Evolutionary conservation across 2,329 filamentous ascomycete species (phyloP).

Genomic region (Endocalyx cinctus): DNA sequence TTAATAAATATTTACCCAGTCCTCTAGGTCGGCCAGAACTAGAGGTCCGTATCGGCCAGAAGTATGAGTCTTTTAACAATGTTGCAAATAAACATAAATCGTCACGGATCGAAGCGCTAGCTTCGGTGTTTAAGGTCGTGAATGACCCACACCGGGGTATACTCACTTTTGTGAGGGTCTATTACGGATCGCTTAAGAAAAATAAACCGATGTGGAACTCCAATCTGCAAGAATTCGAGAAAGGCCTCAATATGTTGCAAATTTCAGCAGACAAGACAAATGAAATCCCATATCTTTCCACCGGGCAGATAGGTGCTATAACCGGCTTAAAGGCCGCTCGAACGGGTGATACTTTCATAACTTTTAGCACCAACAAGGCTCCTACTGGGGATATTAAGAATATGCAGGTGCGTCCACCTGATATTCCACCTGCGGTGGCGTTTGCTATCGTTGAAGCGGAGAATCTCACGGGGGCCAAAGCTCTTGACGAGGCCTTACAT

Average conservation of each 20-base stretch:
- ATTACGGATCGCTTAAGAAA: constrained; percentile 73
- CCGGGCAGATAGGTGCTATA: constrained; percentile 92
- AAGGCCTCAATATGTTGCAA: constrained; percentile 74
- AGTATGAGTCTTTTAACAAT: constrained; percentile 39
- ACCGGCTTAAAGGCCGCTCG: constrained; percentile 85
- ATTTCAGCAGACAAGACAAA: constrained; percentile 87
- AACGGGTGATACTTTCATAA: constrained; percentile 87
- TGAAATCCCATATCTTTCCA: constrained; percentile 72
- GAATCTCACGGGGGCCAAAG: constrained; percentile 72
- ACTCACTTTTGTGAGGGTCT: constrained; percentile 87
- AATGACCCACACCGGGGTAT: constrained; percentile 82
- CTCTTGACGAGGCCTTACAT: constrained; percentile 69
- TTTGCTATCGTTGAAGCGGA: constrained; percentile 89
- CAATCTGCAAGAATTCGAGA: constrained; percentile 72
- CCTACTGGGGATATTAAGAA: constrained; percentile 66
- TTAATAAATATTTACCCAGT: constrained; percentile 81
- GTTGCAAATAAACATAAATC: constrained; percentile 32
- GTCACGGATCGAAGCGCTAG: constrained; percentile 39
- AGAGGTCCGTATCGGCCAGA: constrained; percentile 64
- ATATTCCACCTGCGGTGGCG: constrained; percentile 89
- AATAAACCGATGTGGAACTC: constrained; percentile 83
- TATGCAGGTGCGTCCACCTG: constrained; percentile 80
- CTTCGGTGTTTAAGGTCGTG: constrained; percentile 90
- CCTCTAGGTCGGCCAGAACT: constrained; percentile 76
- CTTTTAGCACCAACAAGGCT: constrained; percentile 57